Evolutionary conservation across 1,284 basidiomycete species (phyloP), one percentile per base, ranked within the genome.

Genomic region (Microbotryum saponariae): DNA sequence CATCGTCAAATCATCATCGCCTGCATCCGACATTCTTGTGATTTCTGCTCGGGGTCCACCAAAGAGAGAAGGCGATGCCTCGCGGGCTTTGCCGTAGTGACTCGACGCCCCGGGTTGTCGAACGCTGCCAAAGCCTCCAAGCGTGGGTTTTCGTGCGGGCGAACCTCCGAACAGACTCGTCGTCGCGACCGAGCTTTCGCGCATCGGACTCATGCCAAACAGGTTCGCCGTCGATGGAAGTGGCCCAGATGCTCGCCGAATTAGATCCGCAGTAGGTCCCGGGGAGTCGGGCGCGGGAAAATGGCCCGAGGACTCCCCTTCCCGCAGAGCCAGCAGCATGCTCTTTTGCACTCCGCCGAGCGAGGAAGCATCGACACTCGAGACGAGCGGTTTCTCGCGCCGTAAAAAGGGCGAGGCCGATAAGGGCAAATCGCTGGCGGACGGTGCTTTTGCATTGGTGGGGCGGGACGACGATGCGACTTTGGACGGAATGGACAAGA

Each of bases 361-460:
- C 27, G 54, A 49, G 29, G 23, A 33, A 1, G 37, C 59, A 21
- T 51, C 49, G 9, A 21, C 12, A 10, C 37, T 31, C 29, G 49
- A 44, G 54, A 61, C 59, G 54, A 61, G 54, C 31, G 21, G 47
- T 45, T 51, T 61, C 50, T 61, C 54, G 18, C 53, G 44, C 16
- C 66, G 53, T 16, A 68, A 44, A 59, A 68, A 68, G 4, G 66
- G 60, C n/a, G 59, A 61, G 27, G 66, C 66, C 10, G 62, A 64
- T 18, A 69, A 58, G 0, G 67, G 67, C 6, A 69, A 45, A 45
- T 67, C 65, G 7, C 25, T 31, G 2, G 60, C 42, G 18, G 50
- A 46, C 3, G 65, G 61, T 1, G 57, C 46, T 10, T 59, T 50
- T 4, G 57, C 16, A 10, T 31, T 31, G 1, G 62, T 14, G 1